Percentiles rank a stretch among this genome's conserved stretches.
phyloP scores from a whole-genome alignment of 1,284 basidiomycete genomes.

The Hymenochaete sp. region DNA sequence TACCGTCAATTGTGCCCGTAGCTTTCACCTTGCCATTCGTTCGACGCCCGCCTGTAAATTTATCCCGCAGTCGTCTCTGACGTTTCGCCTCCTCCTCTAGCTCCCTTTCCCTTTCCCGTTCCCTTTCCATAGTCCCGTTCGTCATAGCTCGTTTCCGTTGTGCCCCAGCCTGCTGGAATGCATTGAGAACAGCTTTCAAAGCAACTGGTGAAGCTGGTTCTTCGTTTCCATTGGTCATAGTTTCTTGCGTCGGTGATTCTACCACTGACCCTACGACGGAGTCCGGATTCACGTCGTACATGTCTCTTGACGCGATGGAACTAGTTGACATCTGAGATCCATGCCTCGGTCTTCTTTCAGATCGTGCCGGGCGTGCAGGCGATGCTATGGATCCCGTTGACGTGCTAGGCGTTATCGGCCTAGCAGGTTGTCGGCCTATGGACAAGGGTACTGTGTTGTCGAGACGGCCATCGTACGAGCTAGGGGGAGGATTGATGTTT shows the following conservation, averaged over 20 bases:
- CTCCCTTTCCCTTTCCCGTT: constrained; percentile 39
- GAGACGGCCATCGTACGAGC: constrained; percentile 12
- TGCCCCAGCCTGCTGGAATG: constrained; percentile 57
- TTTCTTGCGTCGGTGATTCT: too few relatives aligned
- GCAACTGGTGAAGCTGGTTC: constrained; percentile 33
- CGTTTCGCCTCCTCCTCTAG: constrained; percentile 50
- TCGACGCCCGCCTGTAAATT: constrained; percentile 49
- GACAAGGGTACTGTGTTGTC: constrained; percentile 18
- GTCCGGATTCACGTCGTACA: constrained; percentile 14
- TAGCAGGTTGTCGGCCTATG: constrained; percentile 15
- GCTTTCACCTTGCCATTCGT: constrained; percentile 41
- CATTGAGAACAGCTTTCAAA: constrained; percentile 48
- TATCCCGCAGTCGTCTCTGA: constrained; percentile 59
- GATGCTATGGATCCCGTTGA: constrained; percentile 14
- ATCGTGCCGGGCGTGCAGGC: constrained; percentile 21
- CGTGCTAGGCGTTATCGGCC: constrained; percentile 18
- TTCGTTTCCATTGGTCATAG: too few relatives aligned
- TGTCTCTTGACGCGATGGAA: constrained; percentile 14
- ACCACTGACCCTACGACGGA: too few relatives aligned
- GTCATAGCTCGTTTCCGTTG: constrained; percentile 44
- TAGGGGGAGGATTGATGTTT: constrained; percentile 9
- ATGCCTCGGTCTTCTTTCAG: constrained; percentile 21
- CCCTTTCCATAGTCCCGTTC: constrained; percentile 40
- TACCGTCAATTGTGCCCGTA: constrained; percentile 71
- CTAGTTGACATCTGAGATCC: constrained; percentile 17